These are phyloP conservation scores for Chondrus crispus DNA, from an alignment of 23 red algal species.

Conservation along the genomic window DNA sequence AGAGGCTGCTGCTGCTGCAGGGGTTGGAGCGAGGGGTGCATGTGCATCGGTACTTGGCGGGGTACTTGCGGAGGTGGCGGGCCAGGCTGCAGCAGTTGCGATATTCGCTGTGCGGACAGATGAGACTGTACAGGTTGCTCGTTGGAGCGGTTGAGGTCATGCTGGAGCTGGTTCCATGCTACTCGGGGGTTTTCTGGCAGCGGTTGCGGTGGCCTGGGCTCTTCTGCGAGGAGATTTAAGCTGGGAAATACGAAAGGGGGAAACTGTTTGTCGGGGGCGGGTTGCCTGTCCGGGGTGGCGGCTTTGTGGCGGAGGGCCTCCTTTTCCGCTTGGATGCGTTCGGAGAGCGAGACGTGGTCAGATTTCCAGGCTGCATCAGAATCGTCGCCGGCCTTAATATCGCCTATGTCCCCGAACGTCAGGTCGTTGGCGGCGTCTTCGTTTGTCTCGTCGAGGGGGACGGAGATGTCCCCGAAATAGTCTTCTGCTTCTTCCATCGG, in stretches of 20 bases:
- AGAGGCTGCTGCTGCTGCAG: neutral
- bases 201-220: no score
- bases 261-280: no score
- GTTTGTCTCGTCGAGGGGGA: constrained; percentile 29
- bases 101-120: neutral
- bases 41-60: neutral
- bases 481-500: constrained; percentile 51
- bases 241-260: no score
- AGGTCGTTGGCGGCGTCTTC: constrained; percentile 66
- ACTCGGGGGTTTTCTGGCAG: neutral
- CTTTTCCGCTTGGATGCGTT: constrained; percentile 43
- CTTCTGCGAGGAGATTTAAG: no score
- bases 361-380: constrained; percentile 57
- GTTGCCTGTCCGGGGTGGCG: neutral
- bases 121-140: neutral
- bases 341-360: constrained; percentile 25
- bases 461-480: constrained; percentile 44
- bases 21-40: neutral
- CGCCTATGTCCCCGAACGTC: constrained; percentile 63
- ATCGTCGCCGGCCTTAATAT: constrained; percentile 57
- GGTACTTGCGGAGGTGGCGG: neutral
- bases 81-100: no score
- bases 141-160: neutral
- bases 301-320: neutral
- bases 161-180: neutral